Conservation (phyloP, 305 asterid genomes). For the Stenogyne calaminthoides region DNA sequence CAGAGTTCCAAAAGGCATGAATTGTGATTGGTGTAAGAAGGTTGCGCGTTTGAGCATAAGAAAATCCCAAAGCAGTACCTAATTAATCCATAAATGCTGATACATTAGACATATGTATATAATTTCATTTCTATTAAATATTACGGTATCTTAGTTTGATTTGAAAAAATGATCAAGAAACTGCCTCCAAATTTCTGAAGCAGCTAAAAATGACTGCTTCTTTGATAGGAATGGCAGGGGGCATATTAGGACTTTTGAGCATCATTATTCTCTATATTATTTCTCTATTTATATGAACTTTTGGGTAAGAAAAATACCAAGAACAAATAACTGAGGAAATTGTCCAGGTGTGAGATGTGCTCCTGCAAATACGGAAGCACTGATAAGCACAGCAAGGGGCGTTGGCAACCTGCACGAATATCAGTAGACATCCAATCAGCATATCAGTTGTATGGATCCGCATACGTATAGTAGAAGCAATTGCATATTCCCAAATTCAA, state of each 20-base stretch:
- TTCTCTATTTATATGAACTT: not conserved
- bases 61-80: conserved; percentile 84
- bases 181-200: too few relatives aligned
- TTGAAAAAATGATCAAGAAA: too few relatives aligned
- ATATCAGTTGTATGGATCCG: not conserved
- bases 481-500: too few relatives aligned
- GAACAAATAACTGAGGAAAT: conserved; percentile 89
- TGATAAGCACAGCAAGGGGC: conserved; percentile 71
- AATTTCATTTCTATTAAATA: not conserved
- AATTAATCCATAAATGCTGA: not conserved
- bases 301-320: conserved; percentile 55
- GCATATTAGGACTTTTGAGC: conserved; percentile 17
- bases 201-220: too few relatives aligned
- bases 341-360: conserved; percentile 96
- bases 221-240: too few relatives aligned
- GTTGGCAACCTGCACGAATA: conserved; percentile 81
- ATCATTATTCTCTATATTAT: not conserved
- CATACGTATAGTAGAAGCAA: too few relatives aligned
- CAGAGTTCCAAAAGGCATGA: conserved; percentile 93
- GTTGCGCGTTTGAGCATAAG: conserved; percentile 91
- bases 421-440: not conserved
- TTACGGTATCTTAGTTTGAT: too few relatives aligned
- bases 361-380: conserved; percentile 84
- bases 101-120: not conserved
- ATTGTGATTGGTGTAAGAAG: conserved; percentile 90